Percentiles rank a stretch among this genome's conserved stretches.
Evolutionary conservation across 371 early-diverging fungal species (phyloP).

Genomic region (Phascolomyces articulosus): DNA sequence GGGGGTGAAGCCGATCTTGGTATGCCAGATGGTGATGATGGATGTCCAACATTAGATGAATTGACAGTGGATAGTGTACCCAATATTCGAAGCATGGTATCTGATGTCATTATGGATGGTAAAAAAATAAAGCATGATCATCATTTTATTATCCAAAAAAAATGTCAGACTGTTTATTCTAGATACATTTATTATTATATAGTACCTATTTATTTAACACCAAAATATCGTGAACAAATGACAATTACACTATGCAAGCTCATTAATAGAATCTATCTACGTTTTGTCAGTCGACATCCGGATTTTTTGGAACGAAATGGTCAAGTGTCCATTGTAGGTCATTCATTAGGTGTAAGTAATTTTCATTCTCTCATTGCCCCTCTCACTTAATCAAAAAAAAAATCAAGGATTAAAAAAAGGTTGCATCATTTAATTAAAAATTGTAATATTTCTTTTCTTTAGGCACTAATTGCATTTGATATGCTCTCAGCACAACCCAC

Average conservation of each 20-base stretch:
- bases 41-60: constrained; percentile 72
- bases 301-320: constrained; percentile 69
- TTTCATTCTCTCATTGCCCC: not conserved
- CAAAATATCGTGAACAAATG: constrained; percentile 80
- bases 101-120: constrained; percentile 84
- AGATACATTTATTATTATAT: not conserved
- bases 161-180: not conserved
- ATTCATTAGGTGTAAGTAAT: constrained; percentile 77
- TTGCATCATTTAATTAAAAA: too few species aligned
- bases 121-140: constrained; percentile 16
- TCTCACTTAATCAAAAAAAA: not conserved
- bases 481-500: constrained; percentile 69
- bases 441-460: too few species aligned
- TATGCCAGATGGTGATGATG: constrained; percentile 57
- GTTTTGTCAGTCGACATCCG: constrained; percentile 73
- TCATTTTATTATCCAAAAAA: not conserved
- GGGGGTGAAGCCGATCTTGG: constrained; percentile 56
- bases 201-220: constrained; percentile 86
- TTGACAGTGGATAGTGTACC: constrained; percentile 83
- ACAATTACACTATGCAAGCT: constrained; percentile 73
- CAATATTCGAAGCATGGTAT: constrained; percentile 77
- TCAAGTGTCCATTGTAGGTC: constrained; percentile 77
- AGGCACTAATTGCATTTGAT: constrained; percentile 64
- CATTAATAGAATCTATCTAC: constrained; percentile 70
- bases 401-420: too few species aligned